phyloP scores from a whole-genome alignment of 352 stramenopile species.

The Globisporangium iwayamae region DNA sequence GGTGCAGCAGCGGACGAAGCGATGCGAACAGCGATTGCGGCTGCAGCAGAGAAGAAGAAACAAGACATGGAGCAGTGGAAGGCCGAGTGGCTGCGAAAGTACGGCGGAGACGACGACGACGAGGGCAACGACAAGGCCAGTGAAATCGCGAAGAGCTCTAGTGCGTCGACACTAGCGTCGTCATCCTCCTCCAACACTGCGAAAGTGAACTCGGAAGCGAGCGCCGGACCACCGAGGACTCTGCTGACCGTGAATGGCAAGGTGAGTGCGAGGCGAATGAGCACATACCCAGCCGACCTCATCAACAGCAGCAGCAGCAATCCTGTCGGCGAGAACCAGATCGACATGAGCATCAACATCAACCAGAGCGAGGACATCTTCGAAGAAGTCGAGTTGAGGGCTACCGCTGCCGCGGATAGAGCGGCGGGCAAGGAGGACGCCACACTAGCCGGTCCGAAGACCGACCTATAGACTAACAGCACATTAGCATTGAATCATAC shows the following conservation, averaged over 20 bases:
- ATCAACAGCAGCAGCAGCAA: neutral
- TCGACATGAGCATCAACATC: constrained; percentile 32
- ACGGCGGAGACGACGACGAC: constrained; percentile 28
- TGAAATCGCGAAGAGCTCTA: neutral
- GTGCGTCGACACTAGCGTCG: neutral
- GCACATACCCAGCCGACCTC: constrained; percentile 17
- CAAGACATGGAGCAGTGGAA: constrained; percentile 36
- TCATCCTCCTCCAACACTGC: neutral
- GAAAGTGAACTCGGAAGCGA: constrained; percentile 1
- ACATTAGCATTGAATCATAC: too few species aligned
- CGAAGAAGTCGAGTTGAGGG: constrained; percentile 27
- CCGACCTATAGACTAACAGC: neutral
- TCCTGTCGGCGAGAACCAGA: constrained; percentile 23
- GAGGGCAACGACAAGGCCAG: constrained; percentile 8
- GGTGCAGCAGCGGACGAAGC: constrained; percentile 6
- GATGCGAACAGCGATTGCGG: constrained; percentile 2
- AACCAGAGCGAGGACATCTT: constrained; percentile 58
- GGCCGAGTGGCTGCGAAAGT: constrained; percentile 37
- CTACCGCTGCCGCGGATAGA: neutral
- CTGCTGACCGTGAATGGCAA: neutral
- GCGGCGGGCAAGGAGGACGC: neutral
- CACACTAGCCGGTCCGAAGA: constrained; percentile 43
- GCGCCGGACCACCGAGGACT: neutral
- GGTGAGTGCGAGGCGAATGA: constrained; percentile 11
- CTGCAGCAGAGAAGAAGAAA: constrained; percentile 23